These are phyloP conservation scores for Paradendryphiella salina DNA, from an alignment of 2,329 filamentous ascomycete species.

Conservation along the genomic window DNA sequence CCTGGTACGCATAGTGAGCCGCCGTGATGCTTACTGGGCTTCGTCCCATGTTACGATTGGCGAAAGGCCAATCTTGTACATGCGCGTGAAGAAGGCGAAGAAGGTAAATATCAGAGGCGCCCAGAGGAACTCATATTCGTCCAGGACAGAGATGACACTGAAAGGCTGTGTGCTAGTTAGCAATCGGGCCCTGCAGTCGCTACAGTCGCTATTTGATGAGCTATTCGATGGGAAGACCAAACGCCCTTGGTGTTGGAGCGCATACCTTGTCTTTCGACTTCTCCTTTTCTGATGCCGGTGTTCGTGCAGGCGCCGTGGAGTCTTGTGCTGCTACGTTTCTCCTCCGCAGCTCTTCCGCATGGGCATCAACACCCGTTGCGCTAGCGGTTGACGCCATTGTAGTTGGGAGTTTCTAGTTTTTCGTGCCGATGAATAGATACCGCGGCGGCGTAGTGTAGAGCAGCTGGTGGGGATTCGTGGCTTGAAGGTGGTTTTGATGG, in stretches of 20 bases:
- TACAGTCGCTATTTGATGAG: conserved; percentile 1
- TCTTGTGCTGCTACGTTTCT: conserved; percentile 47
- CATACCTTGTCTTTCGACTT: conserved; percentile 55
- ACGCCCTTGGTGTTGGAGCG: neutral
- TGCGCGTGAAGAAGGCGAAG: conserved; percentile 66
- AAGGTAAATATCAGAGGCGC: conserved; percentile 66
- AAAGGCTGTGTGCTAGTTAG: conserved; percentile 47
- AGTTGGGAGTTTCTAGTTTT: neutral
- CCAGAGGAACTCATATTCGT: conserved; percentile 64
- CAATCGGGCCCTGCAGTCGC: conserved; percentile 1
- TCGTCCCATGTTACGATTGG: conserved; percentile 77
- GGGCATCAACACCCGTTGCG: conserved; percentile 49
- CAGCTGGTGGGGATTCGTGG: conserved; percentile 19
- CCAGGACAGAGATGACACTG: conserved; percentile 65
- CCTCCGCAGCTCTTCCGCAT: conserved; percentile 51
- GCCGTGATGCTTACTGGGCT: conserved; percentile 62
- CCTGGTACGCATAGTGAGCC: neutral
- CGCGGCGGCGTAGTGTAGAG: conserved; percentile 6
- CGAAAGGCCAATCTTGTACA: conserved; percentile 69
- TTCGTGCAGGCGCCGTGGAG: conserved; percentile 33
- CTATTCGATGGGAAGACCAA: conserved; percentile 7
- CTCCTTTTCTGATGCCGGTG: conserved; percentile 44
- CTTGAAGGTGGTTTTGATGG: conserved; percentile 15
- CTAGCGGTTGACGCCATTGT: conserved; percentile 40
- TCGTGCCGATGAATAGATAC: neutral